Conservation (phyloP, 768 basidiomycete genomes). For the Cystofilobasidium ferigula region DNA sequence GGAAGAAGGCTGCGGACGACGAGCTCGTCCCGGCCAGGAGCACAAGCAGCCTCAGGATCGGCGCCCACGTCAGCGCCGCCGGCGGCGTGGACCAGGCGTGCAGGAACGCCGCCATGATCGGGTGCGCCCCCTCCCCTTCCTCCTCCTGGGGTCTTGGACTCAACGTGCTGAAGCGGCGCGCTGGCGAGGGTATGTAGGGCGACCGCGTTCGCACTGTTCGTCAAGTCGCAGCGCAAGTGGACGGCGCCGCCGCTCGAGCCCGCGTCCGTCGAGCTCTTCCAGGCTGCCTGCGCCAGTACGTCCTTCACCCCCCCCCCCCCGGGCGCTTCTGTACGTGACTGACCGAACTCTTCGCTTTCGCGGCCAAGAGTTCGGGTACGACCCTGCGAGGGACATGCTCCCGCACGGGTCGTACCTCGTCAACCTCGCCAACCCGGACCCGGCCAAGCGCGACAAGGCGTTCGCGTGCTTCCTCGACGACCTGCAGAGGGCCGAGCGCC, state of each 20-base stretch:
- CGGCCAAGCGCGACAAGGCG: slow-evolving; percentile 57
- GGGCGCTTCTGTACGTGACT: background rate
- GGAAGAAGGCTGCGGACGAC: background rate
- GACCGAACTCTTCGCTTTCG: background rate
- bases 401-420: slow-evolving; percentile 80
- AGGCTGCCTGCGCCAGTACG: slow-evolving; percentile 11
- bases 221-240: slow-evolving; percentile 81
- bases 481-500: slow-evolving; percentile 59
- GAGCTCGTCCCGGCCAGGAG: background rate
- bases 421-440: slow-evolving; percentile 70
- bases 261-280: background rate
- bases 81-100: slow-evolving; percentile 69
- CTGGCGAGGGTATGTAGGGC: slow-evolving; percentile 44
- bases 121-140: slow-evolving; percentile 42
- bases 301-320: background rate
- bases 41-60: slow-evolving; percentile 39
- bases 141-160: background rate
- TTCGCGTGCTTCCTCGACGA: slow-evolving; percentile 73
- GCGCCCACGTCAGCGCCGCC: slow-evolving; percentile 70
- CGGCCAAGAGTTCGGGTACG: background rate
- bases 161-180: background rate
- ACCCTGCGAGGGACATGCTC: slow-evolving; percentile 44
- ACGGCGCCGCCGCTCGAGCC: slow-evolving; percentile 47
- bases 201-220: slow-evolving; percentile 70
- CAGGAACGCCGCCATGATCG: slow-evolving; percentile 56